Conservation (phyloP, 129 eudicot species). For the Chrysanthemum lavandulifolium region DNA sequence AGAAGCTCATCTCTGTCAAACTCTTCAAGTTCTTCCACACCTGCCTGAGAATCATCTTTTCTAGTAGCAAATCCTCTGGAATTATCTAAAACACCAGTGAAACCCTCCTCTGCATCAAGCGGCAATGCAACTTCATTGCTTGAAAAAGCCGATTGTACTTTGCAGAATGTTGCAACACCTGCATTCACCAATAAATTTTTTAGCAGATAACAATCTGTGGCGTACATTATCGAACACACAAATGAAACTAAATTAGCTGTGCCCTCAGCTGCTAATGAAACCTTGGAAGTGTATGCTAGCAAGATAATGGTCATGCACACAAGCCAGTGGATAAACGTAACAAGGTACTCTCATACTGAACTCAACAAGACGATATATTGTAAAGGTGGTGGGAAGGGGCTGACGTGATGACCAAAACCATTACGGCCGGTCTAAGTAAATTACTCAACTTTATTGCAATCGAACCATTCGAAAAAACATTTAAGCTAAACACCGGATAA, state of each 20-base stretch:
- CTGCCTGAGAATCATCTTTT: slow-evolving; percentile 36
- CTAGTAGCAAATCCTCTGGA: slow-evolving; percentile 42
- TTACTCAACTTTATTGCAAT: not conserved
- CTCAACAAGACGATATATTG: too few relatives aligned
- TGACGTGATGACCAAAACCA: too few relatives aligned
- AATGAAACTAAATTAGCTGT: too few relatives aligned
- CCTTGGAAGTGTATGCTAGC: not conserved
- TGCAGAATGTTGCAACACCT: slow-evolving; percentile 99
- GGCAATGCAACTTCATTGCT: slow-evolving; percentile 91
- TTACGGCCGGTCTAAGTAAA: not conserved
- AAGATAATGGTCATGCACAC: not conserved
- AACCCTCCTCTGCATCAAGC: slow-evolving; percentile 90
- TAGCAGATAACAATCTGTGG: not conserved
- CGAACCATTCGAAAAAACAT: slow-evolving; percentile 28
- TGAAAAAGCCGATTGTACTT: slow-evolving; percentile 76
- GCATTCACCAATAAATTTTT: slow-evolving; percentile 15
- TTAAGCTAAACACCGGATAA: not conserved
- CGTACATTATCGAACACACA: too few relatives aligned
- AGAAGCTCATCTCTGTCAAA: slow-evolving; percentile 67
- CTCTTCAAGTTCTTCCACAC: slow-evolving; percentile 63
- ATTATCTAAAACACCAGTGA: slow-evolving; percentile 75
- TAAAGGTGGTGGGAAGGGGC: too few relatives aligned
- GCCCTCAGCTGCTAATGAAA: not conserved
- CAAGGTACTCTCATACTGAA: too few relatives aligned
- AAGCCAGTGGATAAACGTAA: too few relatives aligned